Evolutionary conservation across 495 filamentous ascomycete genomes (phyloP), one percentile per base, ranked within the genome.

Genomic region (Durotheca rogersii): DNA sequence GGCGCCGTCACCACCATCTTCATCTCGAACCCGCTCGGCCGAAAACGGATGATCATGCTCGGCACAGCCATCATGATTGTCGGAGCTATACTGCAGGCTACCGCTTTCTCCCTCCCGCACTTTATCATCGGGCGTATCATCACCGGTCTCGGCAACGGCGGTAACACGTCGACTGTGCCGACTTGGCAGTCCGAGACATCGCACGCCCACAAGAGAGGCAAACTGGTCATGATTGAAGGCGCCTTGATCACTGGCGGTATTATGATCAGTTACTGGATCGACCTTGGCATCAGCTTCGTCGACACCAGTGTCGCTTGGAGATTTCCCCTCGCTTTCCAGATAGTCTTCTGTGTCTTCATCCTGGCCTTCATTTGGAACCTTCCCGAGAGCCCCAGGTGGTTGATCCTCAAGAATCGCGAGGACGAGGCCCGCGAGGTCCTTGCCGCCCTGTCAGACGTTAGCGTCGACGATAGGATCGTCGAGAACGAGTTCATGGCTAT

Each of bases 101-200:
- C 78, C 5, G 74, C 87, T 1, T 84, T 72, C 47, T 65, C 65
- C 0, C 62, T 86, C 19, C 74, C 75, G 2, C 86, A 88, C 25
- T 77, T 87, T 39, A 83, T 88, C 34, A 64, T 81, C 11, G 85
- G 81, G 6, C 72, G 86, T 27, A 65, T 88, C 23, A 73, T 90
- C 25, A 86, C 85, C 2, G 86, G 85, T 4, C 66, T 88, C 49
- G 84, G 84, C 3, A 84, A 85, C 42, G 84, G 82, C 39, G 78
- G 75, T 47, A 81, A 80, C 42, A 79, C 72, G 1, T 72, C 66
- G 33, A 80, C 76, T 4, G 81, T 88, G 9, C 87, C 87, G 0
- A 86, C 83, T 0, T 91, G 85, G 85, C 87, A 89, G 57, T 86
- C 86, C 1, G 87, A 92, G 64, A 88, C 83, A 41, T 84, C 83